phyloP scores from a whole-genome alignment of 192 early-diverging fungal genomes.

The Oehlia diaphana region DNA sequence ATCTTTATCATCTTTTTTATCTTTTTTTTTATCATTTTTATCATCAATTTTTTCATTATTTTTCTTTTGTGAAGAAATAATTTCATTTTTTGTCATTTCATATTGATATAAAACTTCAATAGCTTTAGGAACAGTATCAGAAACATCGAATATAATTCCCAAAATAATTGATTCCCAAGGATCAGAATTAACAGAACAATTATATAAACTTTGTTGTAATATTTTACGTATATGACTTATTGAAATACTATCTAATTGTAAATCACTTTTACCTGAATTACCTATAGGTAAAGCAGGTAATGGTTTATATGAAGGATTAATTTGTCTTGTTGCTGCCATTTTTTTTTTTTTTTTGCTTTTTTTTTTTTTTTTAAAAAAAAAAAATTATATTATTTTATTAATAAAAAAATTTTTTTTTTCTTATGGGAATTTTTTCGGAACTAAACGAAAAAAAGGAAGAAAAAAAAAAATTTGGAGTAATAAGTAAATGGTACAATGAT shows the following conservation, averaged over 20 bases:
- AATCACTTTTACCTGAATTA: not conserved
- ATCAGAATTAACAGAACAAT: not conserved
- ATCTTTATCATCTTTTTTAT: not conserved
- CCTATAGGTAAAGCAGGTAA: not conserved
- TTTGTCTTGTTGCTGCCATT: not conserved
- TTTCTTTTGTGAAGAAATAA: not conserved
- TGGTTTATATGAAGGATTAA: constrained; percentile 8
- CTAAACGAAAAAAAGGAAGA: too few species aligned
- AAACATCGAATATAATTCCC: constrained; percentile 1
- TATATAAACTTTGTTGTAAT: constrained; percentile 4
- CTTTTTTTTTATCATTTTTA: not conserved
- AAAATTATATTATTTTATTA: too few species aligned
- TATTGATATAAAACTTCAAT: not conserved
- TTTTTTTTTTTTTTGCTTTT: not conserved
- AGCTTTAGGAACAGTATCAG: not conserved
- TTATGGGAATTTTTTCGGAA: too few species aligned
- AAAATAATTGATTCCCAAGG: constrained; percentile 13
- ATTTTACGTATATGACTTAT: constrained; percentile 4
- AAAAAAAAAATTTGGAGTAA: too few species aligned
- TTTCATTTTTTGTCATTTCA: not conserved
- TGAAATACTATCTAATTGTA: constrained; percentile 17
- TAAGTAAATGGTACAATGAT: too few species aligned
- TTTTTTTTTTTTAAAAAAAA: too few species aligned
- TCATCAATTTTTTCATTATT: not conserved
- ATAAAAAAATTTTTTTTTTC: too few species aligned